These are phyloP conservation scores for Arthroderma uncinatum DNA, from an alignment of 2,329 filamentous ascomycete genomes.

Conservation along the genomic window DNA sequence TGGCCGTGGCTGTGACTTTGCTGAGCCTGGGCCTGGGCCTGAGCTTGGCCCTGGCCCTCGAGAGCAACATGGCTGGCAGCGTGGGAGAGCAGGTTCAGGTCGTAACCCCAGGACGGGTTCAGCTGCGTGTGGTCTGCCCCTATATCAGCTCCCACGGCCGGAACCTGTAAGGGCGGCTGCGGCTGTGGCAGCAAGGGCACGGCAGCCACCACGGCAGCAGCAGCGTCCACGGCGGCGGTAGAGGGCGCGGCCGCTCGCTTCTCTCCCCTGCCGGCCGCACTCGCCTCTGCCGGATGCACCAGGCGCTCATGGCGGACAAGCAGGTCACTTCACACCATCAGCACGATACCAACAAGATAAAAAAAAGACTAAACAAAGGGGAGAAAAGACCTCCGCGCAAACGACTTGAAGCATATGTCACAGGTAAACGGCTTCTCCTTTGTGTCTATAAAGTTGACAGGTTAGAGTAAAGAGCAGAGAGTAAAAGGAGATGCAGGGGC, in stretches of 20 bases:
- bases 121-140: slow-evolving; percentile 20
- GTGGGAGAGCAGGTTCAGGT: slow-evolving; percentile 39
- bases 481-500: slow-evolving; percentile 17
- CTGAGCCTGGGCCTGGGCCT: not conserved
- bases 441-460: slow-evolving; percentile 34
- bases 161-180: not conserved
- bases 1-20: slow-evolving; percentile 18
- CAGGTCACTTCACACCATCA: slow-evolving; percentile 29
- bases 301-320: slow-evolving; percentile 41
- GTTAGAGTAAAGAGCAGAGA: too few species aligned
- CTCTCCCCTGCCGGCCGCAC: slow-evolving; percentile 29
- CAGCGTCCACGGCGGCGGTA: slow-evolving; percentile 25
- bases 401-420: slow-evolving; percentile 40
- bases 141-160: not conserved
- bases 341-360: not conserved
- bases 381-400: slow-evolving; percentile 34
- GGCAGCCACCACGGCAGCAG: slow-evolving; percentile 11
- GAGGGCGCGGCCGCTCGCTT: slow-evolving; percentile 22
- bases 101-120: slow-evolving; percentile 42
- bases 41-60: slow-evolving; percentile 26
- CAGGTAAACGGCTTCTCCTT: slow-evolving; percentile 42
- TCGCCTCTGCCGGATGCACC: slow-evolving; percentile 36
- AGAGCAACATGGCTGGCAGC: slow-evolving; percentile 40
- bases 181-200: slow-evolving; percentile 20
- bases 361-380: slow-evolving; percentile 10